Evolutionary conservation across 495 filamentous ascomycete genomes (phyloP), one percentile per base, ranked within the genome.

Genomic region (Podospora anserina): DNA sequence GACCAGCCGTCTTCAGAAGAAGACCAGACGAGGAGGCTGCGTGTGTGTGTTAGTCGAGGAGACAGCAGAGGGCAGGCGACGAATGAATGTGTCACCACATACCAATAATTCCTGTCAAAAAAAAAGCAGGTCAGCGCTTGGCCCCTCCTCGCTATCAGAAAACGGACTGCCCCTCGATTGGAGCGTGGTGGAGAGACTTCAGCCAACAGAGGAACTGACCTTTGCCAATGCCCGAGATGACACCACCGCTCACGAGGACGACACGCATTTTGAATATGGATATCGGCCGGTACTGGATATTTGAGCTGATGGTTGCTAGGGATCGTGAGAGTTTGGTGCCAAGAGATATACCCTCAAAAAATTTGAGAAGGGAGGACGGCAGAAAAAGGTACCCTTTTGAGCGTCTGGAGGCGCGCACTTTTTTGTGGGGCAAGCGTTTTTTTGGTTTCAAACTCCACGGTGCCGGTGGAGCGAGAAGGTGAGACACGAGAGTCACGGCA

Each of bases 81-180:
- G 15, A 13, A 20, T 56, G 15, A 13, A 20, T 58, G n/a, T 58
- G 23, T 58, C 55, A 58, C 23, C 55, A 18, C 54, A 58, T 58
- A 58, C 55, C 61, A 63, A 63, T 63, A 63, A 63, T 63, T 28
- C 61, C 61, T 63, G 34, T 26, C n/a, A 28, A 63, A 44, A 63
- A 39, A 32, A 63, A 63, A n/a, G 4, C 30, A 20, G 6, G 61
- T 63, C 34, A 63, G 61, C 27, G 19, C 34, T 39, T 63, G 27
- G 32, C 27, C 30, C 39, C 39, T 49, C 39, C 39, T 49, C 39
- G 39, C 39, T 49, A 49, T 49, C 39, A 49, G 39, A 49, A 49
- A 49, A 49, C 39, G 39, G 39, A 11, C 23, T 49, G 39, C 39
- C 39, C 39, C 39, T 49, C 39, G 39, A 49, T 49, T 49, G 39